Percentiles rank a stretch among this genome's conserved stretches.
Evolutionary conservation across 257 asterid genomes (phyloP).

Genomic region (Coffea canephora): DNA sequence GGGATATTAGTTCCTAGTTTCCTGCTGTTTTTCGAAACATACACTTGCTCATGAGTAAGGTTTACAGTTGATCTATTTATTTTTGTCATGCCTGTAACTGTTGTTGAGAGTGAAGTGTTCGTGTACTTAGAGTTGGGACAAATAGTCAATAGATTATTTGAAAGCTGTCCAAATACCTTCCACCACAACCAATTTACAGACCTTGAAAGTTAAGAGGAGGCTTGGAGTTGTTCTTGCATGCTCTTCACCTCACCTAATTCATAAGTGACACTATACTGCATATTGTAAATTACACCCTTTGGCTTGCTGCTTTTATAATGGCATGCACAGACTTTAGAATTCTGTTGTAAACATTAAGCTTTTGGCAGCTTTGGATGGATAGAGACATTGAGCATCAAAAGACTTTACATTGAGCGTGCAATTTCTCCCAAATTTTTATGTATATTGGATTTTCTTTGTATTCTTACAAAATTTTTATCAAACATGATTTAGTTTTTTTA

Average conservation of each 20-base stretch:
- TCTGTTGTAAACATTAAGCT: not conserved
- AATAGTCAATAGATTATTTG: not conserved
- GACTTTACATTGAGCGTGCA: not conserved
- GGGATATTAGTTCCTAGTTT: not conserved
- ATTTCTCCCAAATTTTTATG: not conserved
- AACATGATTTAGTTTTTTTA: not conserved
- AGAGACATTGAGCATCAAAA: not conserved
- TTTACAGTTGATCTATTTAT: not conserved
- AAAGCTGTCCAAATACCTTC: not conserved
- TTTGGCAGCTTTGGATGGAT: not conserved
- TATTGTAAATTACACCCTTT: not conserved
- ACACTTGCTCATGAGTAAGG: not conserved
- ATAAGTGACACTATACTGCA: not conserved
- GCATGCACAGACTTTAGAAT: not conserved
- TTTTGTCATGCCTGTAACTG: not conserved
- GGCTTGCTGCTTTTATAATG: not conserved
- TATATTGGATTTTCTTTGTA: not conserved
- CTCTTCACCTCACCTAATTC: not conserved
- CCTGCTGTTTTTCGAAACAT: not conserved
- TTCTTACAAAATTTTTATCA: not conserved
- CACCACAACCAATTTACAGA: not conserved
- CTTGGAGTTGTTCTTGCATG: not conserved
- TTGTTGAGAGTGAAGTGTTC: not conserved
- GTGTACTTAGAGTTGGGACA: not conserved
- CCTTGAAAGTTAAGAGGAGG: not conserved